Evolutionary conservation across 371 early-diverging fungal genomes (phyloP).

Genomic region (Mortierella sp.): DNA sequence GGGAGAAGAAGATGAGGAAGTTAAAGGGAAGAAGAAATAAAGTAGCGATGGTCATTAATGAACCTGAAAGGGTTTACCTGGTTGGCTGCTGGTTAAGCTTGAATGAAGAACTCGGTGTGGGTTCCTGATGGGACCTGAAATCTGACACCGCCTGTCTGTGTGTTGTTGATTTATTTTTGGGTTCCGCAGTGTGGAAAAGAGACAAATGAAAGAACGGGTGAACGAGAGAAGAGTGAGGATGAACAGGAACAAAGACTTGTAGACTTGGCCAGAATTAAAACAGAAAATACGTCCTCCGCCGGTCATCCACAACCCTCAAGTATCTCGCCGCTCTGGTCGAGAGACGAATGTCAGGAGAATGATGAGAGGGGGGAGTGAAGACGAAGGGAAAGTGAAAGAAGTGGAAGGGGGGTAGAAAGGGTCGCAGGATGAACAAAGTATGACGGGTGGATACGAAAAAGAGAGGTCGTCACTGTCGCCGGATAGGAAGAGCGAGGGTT

Average conservation of each 20-base stretch:
- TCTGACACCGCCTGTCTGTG: background rate
- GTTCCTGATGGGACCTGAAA: constrained; percentile 4
- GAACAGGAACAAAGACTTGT: background rate
- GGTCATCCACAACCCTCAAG: background rate
- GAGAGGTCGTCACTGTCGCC: background rate
- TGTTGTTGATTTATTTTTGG: background rate
- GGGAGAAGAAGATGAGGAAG: background rate
- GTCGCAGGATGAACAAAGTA: background rate
- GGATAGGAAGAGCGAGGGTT: background rate
- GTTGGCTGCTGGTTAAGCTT: background rate
- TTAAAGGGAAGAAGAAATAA: background rate
- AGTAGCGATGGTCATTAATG: background rate
- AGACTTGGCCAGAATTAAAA: background rate
- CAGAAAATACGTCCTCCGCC: background rate
- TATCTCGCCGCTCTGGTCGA: background rate
- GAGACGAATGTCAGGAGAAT: background rate
- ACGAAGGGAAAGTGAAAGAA: background rate
- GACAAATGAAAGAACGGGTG: background rate
- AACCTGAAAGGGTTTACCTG: background rate
- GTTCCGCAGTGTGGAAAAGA: background rate
- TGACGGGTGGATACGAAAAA: background rate
- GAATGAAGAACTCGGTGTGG: background rate
- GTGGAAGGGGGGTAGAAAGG: background rate
- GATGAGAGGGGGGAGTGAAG: background rate
- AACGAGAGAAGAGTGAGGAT: background rate